Evolutionary conservation across 2,329 filamentous ascomycete species (phyloP).

Genomic region (Diaporthe caulivora): DNA sequence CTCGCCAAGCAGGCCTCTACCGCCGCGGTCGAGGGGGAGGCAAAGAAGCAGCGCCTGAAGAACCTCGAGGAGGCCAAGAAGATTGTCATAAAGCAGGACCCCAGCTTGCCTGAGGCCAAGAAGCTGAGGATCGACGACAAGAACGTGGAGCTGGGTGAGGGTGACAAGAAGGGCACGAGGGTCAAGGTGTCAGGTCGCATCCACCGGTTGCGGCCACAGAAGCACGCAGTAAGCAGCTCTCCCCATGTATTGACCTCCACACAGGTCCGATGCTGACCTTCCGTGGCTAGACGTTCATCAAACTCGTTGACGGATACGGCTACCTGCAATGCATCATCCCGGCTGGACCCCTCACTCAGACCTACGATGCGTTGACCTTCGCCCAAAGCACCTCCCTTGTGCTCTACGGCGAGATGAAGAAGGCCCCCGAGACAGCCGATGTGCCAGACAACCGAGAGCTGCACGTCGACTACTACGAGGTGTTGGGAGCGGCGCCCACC

Average conservation of each 20-base stretch:
- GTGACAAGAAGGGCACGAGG: slow-evolving; percentile 74
- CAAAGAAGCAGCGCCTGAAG: slow-evolving; percentile 76
- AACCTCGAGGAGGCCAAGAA: slow-evolving; percentile 86
- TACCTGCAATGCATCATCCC: slow-evolving; percentile 87
- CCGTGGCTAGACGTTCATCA: slow-evolving; percentile 71
- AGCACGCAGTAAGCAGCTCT: slow-evolving; percentile 72
- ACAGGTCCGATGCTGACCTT: slow-evolving; percentile 11
- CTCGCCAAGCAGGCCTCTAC: slow-evolving; percentile 80
- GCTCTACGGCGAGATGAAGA: slow-evolving; percentile 85
- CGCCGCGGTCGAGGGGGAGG: slow-evolving; percentile 78
- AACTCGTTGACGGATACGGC: slow-evolving; percentile 86
- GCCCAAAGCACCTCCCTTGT: slow-evolving; percentile 89
- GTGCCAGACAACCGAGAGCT: slow-evolving; percentile 89
- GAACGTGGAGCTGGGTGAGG: slow-evolving; percentile 70
- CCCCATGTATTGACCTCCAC: no score
- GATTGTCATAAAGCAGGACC: slow-evolving; percentile 77
- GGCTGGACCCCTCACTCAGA: slow-evolving; percentile 83
- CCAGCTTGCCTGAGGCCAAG: slow-evolving; percentile 79
- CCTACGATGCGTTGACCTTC: slow-evolving; percentile 90
- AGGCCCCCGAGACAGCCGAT: slow-evolving; percentile 81
- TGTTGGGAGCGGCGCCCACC: slow-evolving; percentile 83
- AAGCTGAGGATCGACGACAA: slow-evolving; percentile 83
- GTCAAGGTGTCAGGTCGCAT: slow-evolving; percentile 87
- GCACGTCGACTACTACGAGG: slow-evolving; percentile 88
- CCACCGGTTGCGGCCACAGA: slow-evolving; percentile 84